These are phyloP conservation scores for Metschnikowia baotianmanensis DNA, from an alignment of 805 yeast genomes.

Conservation along the genomic window DNA sequence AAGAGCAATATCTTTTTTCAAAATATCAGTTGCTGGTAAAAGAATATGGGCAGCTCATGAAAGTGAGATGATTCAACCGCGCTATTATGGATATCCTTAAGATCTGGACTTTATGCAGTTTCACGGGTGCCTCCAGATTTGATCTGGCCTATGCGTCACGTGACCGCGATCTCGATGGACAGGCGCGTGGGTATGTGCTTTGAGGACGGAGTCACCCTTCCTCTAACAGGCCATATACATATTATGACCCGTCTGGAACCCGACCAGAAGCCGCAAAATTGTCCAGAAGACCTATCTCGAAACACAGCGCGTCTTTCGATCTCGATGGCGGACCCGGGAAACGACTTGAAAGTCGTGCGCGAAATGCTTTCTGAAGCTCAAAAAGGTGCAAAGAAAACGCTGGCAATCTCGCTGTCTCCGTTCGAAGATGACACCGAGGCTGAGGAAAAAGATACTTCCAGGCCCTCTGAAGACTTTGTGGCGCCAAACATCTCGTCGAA, in stretches of 20 bases:
- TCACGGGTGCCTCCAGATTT: too few relatives aligned
- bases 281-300: constrained; percentile 12
- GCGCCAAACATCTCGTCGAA: constrained; percentile 10
- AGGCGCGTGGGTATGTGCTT: neutral
- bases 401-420: constrained; percentile 22
- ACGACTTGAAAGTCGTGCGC: constrained; percentile 7
- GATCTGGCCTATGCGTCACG: too few relatives aligned
- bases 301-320: constrained; percentile 31
- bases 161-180: neutral
- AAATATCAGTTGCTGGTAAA: too few relatives aligned
- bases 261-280: neutral
- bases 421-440: constrained; percentile 23
- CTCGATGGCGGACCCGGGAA: constrained; percentile 19
- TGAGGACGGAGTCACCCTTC: neutral
- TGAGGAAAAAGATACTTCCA: constrained; percentile 25
- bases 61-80: too few relatives aligned
- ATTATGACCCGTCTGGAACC: constrained; percentile 4
- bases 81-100: too few relatives aligned
- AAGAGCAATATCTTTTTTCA: too few relatives aligned
- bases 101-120: too few relatives aligned
- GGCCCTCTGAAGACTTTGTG: constrained; percentile 21
- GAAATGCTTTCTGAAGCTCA: constrained; percentile 10
- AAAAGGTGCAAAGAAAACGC: constrained; percentile 7
- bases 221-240: too few relatives aligned
- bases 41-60: too few relatives aligned